Conservation (phyloP, 208 protist species). For the Vickermania spadyakhi region DNA sequence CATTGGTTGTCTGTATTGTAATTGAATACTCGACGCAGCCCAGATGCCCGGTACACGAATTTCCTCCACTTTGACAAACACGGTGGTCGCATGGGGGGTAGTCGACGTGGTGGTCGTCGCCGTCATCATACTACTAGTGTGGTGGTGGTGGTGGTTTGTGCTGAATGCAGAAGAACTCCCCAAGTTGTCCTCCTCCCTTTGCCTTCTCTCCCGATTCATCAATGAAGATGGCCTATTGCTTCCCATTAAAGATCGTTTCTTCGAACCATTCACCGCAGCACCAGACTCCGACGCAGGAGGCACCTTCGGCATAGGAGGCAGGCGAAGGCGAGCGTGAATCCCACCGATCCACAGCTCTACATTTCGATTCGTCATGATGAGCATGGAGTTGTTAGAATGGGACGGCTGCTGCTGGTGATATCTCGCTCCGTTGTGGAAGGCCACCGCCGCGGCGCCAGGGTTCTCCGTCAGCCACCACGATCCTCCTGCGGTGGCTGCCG, state of each 20-base stretch:
- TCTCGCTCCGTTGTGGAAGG: too few species aligned
- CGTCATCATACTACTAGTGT: background rate
- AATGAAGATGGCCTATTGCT: too few species aligned
- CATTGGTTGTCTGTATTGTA: background rate
- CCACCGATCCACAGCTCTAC: constrained; percentile 64
- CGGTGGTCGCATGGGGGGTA: background rate
- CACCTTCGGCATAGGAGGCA: constrained; percentile 3
- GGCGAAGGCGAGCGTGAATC: constrained; percentile 38
- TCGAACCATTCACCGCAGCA: background rate
- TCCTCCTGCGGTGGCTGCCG: too few species aligned
- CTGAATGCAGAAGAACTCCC: background rate
- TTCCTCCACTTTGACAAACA: constrained; percentile 42
- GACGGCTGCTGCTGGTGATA: too few species aligned
- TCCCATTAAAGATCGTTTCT: background rate
- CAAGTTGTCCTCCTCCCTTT: too few species aligned
- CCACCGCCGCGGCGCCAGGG: too few species aligned
- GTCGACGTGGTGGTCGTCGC: constrained; percentile 14
- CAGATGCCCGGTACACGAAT: constrained; percentile 60
- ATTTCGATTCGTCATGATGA: constrained; percentile 8
- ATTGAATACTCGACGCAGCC: constrained; percentile 35
- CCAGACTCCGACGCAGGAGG: background rate
- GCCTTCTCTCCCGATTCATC: too few species aligned
- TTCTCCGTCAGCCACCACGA: too few species aligned
- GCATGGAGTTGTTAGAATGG: background rate
- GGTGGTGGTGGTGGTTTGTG: background rate